Conservation (phyloP, 495 filamentous ascomycete species). For the Xylaria palmicola region DNA sequence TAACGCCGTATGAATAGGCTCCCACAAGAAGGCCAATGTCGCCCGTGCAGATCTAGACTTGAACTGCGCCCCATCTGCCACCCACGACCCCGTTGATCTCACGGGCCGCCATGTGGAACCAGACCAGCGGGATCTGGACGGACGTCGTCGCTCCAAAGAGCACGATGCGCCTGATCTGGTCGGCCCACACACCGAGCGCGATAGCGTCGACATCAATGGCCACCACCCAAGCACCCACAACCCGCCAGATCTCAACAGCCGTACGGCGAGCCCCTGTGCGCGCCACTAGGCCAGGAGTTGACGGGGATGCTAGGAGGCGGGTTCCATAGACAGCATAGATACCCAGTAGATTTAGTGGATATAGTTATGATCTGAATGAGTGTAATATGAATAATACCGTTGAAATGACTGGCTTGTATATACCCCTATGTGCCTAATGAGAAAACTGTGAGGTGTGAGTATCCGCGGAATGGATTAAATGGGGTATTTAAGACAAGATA, state of each 20-base stretch:
- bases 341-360: background rate
- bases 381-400: conserved; percentile 8
- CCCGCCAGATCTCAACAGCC: conserved; percentile 12
- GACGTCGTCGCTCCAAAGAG: background rate
- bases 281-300: background rate
- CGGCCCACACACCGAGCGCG: background rate
- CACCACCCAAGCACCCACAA: conserved; percentile 6
- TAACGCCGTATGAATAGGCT: background rate
- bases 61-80: background rate
- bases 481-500: too few relatives aligned
- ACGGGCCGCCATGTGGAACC: conserved; percentile 3
- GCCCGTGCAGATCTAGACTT: conserved; percentile 7
- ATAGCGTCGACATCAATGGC: conserved; percentile 12
- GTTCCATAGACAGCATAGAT: background rate
- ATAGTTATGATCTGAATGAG: background rate
- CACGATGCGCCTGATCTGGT: conserved; percentile 8
- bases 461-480: too few relatives aligned
- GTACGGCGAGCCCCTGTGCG: background rate
- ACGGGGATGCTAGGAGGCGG: background rate
- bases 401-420: background rate
- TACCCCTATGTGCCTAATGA: background rate
- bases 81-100: background rate
- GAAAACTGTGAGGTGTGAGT: too few relatives aligned
- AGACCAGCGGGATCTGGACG: conserved; percentile 5
- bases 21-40: background rate